Base-by-base conservation (phyloP, 768 basidiomycete species). In the Dioszegia crocea region DNA sequence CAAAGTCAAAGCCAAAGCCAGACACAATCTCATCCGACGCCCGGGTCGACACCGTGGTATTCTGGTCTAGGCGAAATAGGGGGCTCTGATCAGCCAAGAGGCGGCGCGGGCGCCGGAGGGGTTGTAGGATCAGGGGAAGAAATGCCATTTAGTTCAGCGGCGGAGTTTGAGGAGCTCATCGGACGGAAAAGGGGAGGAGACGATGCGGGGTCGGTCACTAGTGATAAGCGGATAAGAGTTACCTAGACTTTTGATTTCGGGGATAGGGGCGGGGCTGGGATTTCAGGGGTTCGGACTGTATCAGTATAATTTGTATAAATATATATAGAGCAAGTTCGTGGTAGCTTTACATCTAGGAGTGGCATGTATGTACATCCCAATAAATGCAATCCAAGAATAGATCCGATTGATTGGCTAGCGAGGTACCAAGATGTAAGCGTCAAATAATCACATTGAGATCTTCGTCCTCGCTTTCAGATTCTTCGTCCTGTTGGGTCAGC, bases 401-500 rank as follows among this genome's bases (percentile, higher is more conserved):
- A n/a, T n/a, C n/a, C n/a, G n/a, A n/a, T n/a, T n/a, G n/a, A n/a
- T n/a, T n/a, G n/a, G n/a, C n/a, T n/a, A n/a, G n/a, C n/a, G 33
- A 33, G 33, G 14, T 33, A 33, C 33, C n/a, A n/a, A n/a, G n/a
- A n/a, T n/a, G n/a, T n/a, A n/a, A n/a, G 14, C 26, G 19, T 33
- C 47, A 38, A 9, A 51, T 23, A 21, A 51, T 30, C 4, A 54
- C 26, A 10, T 41, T 29, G 10, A 54, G 52, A 44, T 54, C 52
- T n/a, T 54, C 52, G 31, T 54, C 52, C 38, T 54, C 52, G 14
- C 41, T 44, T 5, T 54, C 52, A 16, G 26, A 27, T 4, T 54
- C 52, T 17, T 54, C 39, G 16, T 41, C 52, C 52, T 54, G 17
- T 17, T 3, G 3, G 19, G 24, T 49, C 10, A 49, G 47, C 47